These are phyloP conservation scores for Tubosaeta sp. DNA, from an alignment of 768 basidiomycete species.

Conservation along the genomic window DNA sequence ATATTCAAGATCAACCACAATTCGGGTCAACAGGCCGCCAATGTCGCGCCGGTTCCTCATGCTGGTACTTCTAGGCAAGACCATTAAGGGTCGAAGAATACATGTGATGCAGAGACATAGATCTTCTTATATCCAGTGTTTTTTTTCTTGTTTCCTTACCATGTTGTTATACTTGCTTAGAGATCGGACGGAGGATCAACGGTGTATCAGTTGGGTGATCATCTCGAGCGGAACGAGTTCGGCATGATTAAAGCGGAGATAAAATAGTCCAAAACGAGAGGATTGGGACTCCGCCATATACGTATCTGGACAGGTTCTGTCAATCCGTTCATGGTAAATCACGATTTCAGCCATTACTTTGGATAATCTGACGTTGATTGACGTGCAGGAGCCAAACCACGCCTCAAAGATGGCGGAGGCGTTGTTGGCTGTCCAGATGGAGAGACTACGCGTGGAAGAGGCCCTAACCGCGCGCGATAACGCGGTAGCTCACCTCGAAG, in stretches of 20 bases:
- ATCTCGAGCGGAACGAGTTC: not conserved
- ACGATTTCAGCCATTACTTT: not conserved
- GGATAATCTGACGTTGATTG: not conserved
- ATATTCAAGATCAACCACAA: slow-evolving; percentile 6
- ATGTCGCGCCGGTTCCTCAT: not conserved
- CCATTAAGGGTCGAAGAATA: slow-evolving; percentile 1
- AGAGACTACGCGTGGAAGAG: slow-evolving; percentile 50
- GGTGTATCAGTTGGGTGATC: no score
- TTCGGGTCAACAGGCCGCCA: not conserved
- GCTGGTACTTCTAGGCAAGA: slow-evolving; percentile 10
- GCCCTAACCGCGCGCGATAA: slow-evolving; percentile 62
- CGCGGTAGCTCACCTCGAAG: slow-evolving; percentile 51
- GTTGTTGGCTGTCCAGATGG: slow-evolving; percentile 51
- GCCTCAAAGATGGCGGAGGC: slow-evolving; percentile 36
- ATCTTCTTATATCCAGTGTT: not conserved
- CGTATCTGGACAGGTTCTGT: no score
- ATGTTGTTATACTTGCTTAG: not conserved
- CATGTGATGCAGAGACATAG: not conserved
- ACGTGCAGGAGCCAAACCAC: slow-evolving; percentile 10
- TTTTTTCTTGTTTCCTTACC: no score
- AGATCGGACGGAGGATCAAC: no score
- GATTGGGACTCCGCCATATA: slow-evolving; percentile 6
- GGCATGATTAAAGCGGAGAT: not conserved
- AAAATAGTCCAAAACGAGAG: not conserved
- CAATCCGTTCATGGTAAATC: slow-evolving; percentile 13